A percentile compares a stretch with the other conserved stretches of the same genome.
Conservation (phyloP, 139 green algal species). For the Yamagishiella unicocca region DNA sequence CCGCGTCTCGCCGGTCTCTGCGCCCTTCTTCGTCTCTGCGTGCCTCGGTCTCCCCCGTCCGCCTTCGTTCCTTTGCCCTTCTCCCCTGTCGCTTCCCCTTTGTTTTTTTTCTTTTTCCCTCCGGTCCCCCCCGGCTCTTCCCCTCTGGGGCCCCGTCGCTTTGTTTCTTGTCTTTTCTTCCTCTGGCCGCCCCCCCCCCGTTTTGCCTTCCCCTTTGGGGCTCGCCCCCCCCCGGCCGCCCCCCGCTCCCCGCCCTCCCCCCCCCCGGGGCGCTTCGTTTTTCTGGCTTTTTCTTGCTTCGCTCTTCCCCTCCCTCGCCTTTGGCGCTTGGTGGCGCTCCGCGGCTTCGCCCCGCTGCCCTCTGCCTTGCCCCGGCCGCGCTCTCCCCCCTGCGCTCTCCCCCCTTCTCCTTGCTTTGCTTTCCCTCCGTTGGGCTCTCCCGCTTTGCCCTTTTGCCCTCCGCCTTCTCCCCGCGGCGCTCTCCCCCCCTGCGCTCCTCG, state of each 20-base stretch:
- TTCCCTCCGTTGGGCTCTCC: not conserved
- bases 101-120: not conserved
- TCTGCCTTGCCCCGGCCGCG: not conserved
- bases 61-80: no score
- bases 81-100: not conserved
- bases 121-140: not conserved
- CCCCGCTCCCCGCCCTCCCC: no score
- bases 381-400: not conserved
- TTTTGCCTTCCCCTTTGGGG: no score
- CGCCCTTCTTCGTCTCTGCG: not conserved
- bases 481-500: not conserved
- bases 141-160: no score
- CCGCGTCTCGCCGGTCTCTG: not conserved
- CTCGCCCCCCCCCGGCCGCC: no score
- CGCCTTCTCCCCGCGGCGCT: not conserved
- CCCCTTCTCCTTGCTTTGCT: not conserved
- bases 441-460: not conserved
- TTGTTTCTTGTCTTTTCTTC: no score
- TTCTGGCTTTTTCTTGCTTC: not conserved
- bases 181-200: no score
- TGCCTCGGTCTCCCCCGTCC: no score
- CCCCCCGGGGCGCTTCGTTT: not conserved
- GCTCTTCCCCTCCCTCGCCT: not conserved
- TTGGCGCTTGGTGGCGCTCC: no score
- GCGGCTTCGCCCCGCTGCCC: not conserved